phyloP scores from a whole-genome alignment of 2,329 filamentous ascomycete genomes.

The Aureobasidium melanogenum region DNA sequence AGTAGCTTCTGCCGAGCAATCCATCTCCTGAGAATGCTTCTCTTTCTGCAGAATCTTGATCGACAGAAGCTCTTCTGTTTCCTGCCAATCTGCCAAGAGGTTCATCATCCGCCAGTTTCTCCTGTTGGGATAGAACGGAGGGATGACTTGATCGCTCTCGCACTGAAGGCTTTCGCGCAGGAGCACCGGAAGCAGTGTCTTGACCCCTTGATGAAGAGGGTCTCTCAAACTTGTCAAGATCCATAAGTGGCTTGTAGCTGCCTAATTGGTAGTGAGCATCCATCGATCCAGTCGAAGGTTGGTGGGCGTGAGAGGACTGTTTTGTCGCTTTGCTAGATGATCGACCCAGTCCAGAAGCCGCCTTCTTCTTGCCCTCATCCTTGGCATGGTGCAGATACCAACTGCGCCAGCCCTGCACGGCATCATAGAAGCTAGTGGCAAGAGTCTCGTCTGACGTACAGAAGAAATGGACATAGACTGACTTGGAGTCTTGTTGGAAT shows the following conservation, averaged over 20 bases:
- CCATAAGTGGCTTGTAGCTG: constrained; percentile 58
- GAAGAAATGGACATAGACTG: constrained; percentile 90
- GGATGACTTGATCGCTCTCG: constrained; percentile 30
- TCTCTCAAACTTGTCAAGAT: constrained; percentile 50
- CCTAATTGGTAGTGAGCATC: constrained; percentile 54
- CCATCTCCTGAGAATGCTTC: constrained; percentile 37
- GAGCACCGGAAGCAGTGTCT: neutral
- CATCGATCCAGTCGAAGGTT: constrained; percentile 24
- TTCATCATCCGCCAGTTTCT: constrained; percentile 25
- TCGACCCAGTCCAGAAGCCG: neutral
- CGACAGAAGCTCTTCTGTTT: constrained; percentile 16
- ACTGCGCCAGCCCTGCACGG: constrained; percentile 75
- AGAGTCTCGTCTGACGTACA: constrained; percentile 62
- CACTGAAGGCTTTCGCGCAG: constrained; percentile 27
- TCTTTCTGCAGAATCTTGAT: constrained; percentile 13
- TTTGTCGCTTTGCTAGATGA: constrained; percentile 8
- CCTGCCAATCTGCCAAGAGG: constrained; percentile 24
- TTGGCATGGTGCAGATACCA: constrained; percentile 79
- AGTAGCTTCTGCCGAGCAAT: constrained; percentile 43
- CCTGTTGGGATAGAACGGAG: constrained; percentile 20
- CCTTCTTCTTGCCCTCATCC: constrained; percentile 42
- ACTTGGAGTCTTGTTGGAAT: constrained; percentile 60
- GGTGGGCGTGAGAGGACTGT: constrained; percentile 11
- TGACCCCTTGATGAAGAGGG: constrained; percentile 27
- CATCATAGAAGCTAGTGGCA: constrained; percentile 60